These are phyloP conservation scores for Aspergillaceae sp. DNA, from an alignment of 2,329 filamentous ascomycete genomes.

Conservation along the genomic window DNA sequence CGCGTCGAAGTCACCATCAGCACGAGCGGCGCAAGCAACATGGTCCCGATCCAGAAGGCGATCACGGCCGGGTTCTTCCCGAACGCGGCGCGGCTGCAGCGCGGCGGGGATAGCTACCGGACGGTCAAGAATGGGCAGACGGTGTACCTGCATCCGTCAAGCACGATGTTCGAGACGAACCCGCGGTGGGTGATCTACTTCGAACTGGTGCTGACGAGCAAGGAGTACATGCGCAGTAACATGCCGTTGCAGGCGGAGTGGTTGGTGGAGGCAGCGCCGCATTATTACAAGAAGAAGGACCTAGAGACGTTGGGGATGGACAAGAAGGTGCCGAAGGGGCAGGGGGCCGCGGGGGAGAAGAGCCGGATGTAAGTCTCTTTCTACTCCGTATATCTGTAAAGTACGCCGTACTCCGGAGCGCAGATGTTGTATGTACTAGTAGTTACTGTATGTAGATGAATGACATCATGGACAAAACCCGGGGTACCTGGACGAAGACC, in stretches of 20 bases:
- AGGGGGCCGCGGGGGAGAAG: conserved; percentile 37
- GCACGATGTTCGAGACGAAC: conserved; percentile 67
- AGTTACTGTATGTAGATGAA: too few relatives aligned
- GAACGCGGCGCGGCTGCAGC: conserved; percentile 76
- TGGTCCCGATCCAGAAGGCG: conserved; percentile 74
- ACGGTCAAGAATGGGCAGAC: conserved; percentile 85
- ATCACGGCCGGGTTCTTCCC: conserved; percentile 90
- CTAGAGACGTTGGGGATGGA: conserved; percentile 69
- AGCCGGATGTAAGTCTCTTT: conserved; percentile 12
- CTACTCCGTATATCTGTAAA: too few relatives aligned
- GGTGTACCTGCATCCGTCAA: conserved; percentile 85
- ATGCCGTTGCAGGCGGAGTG: conserved; percentile 78
- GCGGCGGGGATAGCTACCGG: conserved; percentile 77
- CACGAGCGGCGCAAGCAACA: conserved; percentile 61
- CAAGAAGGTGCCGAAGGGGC: conserved; percentile 62
- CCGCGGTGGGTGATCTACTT: conserved; percentile 86
- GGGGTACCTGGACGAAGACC: neutral
- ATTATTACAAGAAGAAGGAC: conserved; percentile 90
- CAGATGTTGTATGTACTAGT: too few relatives aligned
- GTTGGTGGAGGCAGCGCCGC: conserved; percentile 82
- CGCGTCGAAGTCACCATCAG: conserved; percentile 71
- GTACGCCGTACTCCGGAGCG: too few relatives aligned
- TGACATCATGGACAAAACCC: too few relatives aligned
- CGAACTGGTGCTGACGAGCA: conserved; percentile 80
- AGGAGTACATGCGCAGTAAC: conserved; percentile 86